These are phyloP conservation scores for Xerocomus tenax DNA, from an alignment of 1,284 basidiomycete species.

Conservation along the genomic window DNA sequence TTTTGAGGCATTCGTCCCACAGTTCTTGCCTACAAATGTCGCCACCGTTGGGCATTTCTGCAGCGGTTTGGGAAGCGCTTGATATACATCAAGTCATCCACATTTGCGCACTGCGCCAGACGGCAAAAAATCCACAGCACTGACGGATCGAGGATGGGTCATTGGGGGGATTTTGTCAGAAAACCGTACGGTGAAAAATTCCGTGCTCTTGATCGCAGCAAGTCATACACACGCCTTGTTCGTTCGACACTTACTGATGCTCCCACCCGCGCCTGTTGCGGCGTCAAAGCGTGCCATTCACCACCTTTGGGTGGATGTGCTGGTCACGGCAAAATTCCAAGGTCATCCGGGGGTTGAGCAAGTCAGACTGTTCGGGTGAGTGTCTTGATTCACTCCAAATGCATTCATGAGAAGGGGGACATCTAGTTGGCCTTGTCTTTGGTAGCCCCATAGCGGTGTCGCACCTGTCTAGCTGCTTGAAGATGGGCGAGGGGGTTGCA, in stretches of 20 bases:
- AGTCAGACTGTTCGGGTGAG: slow-evolving; percentile 23
- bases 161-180: slow-evolving; percentile 12
- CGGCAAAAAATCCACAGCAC: slow-evolving; percentile 5
- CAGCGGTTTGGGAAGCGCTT: slow-evolving; percentile 3
- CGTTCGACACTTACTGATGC: slow-evolving; percentile 23
- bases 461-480: slow-evolving; percentile 10
- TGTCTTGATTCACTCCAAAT: slow-evolving; percentile 27
- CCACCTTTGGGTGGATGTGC: slow-evolving; percentile 5
- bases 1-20: not conserved
- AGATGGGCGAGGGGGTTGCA: not conserved
- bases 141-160: slow-evolving; percentile 2
- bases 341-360: not conserved
- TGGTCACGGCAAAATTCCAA: slow-evolving; percentile 2
- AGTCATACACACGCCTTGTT: slow-evolving; percentile 18
- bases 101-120: not conserved
- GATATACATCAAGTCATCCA: slow-evolving; percentile 3
- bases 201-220: slow-evolving; percentile 22
- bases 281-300: slow-evolving; percentile 11
- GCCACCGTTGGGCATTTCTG: not conserved
- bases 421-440: not conserved
- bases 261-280: slow-evolving; percentile 11
- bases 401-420: slow-evolving; percentile 24
- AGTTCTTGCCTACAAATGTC: slow-evolving; percentile 3
- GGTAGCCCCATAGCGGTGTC: not conserved
- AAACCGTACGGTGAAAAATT: slow-evolving; percentile 24